Evolutionary conservation across 1,284 basidiomycete species (phyloP).

Genomic region (Tilletia walkeri): DNA sequence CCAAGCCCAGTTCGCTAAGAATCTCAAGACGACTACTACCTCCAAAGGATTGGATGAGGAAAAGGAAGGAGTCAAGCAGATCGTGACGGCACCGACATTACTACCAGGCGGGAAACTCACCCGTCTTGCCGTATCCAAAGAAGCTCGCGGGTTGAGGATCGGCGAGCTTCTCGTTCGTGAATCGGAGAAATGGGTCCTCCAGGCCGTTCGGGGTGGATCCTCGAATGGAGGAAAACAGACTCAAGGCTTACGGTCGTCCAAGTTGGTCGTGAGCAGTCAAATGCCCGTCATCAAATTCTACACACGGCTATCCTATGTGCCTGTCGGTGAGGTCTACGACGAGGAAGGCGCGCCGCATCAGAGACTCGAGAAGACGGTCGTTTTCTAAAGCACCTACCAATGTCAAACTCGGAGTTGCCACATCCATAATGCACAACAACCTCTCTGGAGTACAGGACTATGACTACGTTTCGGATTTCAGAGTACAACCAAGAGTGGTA

Average conservation of each 20-base stretch:
- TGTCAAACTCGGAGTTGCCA: neutral
- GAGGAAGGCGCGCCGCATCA: conserved; percentile 24
- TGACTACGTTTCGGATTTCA: neutral
- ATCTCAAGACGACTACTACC: neutral
- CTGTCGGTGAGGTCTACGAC: conserved; percentile 20
- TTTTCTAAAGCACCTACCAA: neutral
- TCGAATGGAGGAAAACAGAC: neutral
- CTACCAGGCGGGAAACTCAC: conserved; percentile 18
- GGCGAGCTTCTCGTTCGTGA: conserved; percentile 16
- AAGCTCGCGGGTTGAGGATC: conserved; percentile 1
- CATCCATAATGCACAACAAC: too few relatives aligned
- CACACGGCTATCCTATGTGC: conserved; percentile 6
- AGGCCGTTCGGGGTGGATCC: conserved; percentile 14
- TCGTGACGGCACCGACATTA: neutral
- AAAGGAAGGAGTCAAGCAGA: neutral
- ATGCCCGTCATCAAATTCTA: conserved; percentile 19
- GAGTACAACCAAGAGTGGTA: neutral
- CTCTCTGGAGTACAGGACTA: too few relatives aligned
- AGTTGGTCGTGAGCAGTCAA: conserved; percentile 22
- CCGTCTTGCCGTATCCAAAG: conserved; percentile 13
- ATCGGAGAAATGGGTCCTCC: conserved; percentile 16
- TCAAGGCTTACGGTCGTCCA: neutral
- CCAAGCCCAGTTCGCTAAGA: neutral
- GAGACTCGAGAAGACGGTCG: conserved; percentile 18
- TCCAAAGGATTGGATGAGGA: neutral